A percentile compares a stretch with the other conserved stretches of the same genome.
These are phyloP conservation scores for Zanthoxylum bungeanum DNA, from an alignment of 345 rosid genomes.

Conservation along the genomic window DNA sequence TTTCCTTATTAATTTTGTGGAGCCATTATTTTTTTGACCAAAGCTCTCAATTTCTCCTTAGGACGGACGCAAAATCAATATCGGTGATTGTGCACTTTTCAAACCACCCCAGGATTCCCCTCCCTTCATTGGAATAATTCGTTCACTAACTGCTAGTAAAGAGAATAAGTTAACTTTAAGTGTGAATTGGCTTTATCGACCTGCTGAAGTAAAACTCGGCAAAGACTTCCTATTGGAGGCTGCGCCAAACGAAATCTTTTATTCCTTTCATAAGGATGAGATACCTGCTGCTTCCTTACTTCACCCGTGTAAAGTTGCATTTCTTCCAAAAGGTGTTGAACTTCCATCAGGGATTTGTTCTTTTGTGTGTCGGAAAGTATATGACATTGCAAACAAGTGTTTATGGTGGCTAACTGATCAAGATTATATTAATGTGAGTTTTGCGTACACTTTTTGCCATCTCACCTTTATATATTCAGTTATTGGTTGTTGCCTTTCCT, in stretches of 20 bases:
- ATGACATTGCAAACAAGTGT: conserved; percentile 64
- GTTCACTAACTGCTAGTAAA: conserved; percentile 42
- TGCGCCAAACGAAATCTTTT: conserved; percentile 89
- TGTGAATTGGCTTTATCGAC: conserved; percentile 92
- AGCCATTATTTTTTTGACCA: background rate
- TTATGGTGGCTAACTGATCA: conserved; percentile 97
- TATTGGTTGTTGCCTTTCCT: background rate
- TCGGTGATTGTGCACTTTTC: conserved; percentile 94
- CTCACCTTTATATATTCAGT: background rate
- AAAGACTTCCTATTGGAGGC: conserved; percentile 76
- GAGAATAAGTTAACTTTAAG: conserved; percentile 50
- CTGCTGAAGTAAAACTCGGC: conserved; percentile 82
- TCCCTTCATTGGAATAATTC: conserved; percentile 87
- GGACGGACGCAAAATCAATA: conserved; percentile 83
- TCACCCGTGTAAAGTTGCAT: conserved; percentile 96
- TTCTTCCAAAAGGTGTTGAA: conserved; percentile 75
- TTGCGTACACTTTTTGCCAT: background rate
- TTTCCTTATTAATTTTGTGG: background rate
- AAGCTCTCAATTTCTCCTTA: conserved; percentile 14
- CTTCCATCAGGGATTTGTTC: conserved; percentile 78
- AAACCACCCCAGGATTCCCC: conserved; percentile 81
- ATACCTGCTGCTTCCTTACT: conserved; percentile 81
- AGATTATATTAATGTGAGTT: conserved; percentile 79
- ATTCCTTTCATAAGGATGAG: conserved; percentile 93
- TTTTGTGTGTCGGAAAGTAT: conserved; percentile 82